Evolutionary conservation across 257 asterid genomes (phyloP).

Genomic region (Nicotiana undulata): DNA sequence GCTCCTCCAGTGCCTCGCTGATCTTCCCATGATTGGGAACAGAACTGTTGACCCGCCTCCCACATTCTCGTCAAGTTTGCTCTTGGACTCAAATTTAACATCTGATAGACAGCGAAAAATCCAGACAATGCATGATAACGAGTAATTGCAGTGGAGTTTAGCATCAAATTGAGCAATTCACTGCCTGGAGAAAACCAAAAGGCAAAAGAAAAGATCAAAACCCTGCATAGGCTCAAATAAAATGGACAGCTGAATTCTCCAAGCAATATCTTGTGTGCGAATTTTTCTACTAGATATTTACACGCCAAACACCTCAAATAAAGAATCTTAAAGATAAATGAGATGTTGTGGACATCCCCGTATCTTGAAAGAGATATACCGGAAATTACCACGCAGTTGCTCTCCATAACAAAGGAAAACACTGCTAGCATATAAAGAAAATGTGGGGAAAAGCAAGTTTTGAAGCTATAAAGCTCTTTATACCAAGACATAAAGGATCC

Average conservation of each 20-base stretch:
- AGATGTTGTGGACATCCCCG: too few relatives aligned
- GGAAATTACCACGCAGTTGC: background rate
- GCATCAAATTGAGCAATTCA: conserved; percentile 33
- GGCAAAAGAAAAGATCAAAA: background rate
- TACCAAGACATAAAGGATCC: background rate
- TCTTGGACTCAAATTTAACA: conserved; percentile 42
- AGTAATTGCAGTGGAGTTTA: conserved; percentile 21
- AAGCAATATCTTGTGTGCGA: background rate
- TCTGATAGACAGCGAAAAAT: conserved; percentile 49
- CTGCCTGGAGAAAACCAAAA: conserved; percentile 40
- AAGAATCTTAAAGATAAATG: background rate
- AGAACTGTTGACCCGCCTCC: conserved; percentile 44
- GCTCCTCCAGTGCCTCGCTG: conserved; percentile 25
- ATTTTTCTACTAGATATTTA: background rate
- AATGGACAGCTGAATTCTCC: background rate
- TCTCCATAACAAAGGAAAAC: background rate
- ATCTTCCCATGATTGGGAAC: conserved; percentile 35
- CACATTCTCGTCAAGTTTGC: conserved; percentile 45
- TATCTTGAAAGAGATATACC: too few relatives aligned
- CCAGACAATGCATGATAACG: conserved; percentile 73
- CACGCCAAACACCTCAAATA: too few relatives aligned
- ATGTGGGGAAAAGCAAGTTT: background rate
- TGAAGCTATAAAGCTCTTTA: background rate
- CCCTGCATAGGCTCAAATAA: background rate
- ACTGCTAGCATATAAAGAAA: background rate